Evolutionary conservation across 768 basidiomycete species (phyloP).

Genomic region (Dictyophora rubrovolvata): DNA sequence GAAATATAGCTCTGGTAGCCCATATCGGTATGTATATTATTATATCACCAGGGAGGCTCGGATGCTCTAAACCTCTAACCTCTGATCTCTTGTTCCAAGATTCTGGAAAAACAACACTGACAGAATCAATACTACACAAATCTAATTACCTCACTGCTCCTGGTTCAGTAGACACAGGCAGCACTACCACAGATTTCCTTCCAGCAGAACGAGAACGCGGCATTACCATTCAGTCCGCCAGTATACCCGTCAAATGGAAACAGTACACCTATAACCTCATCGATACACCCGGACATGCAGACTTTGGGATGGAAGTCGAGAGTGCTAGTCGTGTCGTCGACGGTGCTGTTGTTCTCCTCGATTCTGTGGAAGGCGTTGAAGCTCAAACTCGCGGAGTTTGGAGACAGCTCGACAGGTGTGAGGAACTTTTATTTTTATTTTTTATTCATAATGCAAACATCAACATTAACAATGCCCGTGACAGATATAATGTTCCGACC

Average conservation of each 20-base stretch:
- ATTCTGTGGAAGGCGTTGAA: slow-evolving; percentile 88
- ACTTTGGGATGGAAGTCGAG: slow-evolving; percentile 96
- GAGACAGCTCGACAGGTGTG: slow-evolving; percentile 74
- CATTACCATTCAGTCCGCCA: slow-evolving; percentile 88
- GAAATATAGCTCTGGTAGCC: slow-evolving; percentile 83
- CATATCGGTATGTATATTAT: slow-evolving; percentile 69
- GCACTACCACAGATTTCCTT: slow-evolving; percentile 83
- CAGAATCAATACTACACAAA: slow-evolving; percentile 74
- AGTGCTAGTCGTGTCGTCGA: slow-evolving; percentile 86
- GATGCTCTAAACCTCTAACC: slow-evolving; percentile 1
- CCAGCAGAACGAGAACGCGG: slow-evolving; percentile 85
- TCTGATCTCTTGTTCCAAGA: slow-evolving; percentile 37
- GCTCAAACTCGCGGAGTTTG: slow-evolving; percentile 86
- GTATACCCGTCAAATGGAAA: slow-evolving; percentile 82
- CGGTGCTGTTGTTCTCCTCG: slow-evolving; percentile 79
- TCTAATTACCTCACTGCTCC: slow-evolving; percentile 63
- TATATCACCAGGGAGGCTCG: neutral
- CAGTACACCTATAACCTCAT: slow-evolving; percentile 79
- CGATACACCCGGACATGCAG: slow-evolving; percentile 87
- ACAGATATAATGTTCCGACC: slow-evolving; percentile 69
- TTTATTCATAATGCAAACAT: too few relatives aligned
- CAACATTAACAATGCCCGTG: neutral
- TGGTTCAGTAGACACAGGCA: slow-evolving; percentile 82
- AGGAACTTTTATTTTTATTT: neutral
- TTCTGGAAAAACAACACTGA: slow-evolving; percentile 83